phyloP scores from a whole-genome alignment of 2,329 filamentous ascomycete species.

The Arachnomyces sp. region DNA sequence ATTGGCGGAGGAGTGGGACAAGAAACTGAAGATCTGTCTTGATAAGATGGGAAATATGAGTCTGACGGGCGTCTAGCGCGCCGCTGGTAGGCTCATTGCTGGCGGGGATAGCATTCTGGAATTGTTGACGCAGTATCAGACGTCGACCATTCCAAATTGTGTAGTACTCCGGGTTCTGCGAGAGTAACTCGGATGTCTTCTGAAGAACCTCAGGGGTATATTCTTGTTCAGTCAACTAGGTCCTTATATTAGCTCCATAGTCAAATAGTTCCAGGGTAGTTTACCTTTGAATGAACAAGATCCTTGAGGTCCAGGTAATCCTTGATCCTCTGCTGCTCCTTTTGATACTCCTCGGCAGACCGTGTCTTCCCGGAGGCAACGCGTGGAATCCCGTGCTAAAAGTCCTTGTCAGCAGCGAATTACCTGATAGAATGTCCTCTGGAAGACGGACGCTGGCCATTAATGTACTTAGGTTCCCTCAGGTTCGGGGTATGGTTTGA shows the following conservation, averaged over 20 bases:
- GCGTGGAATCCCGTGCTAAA: conserved; percentile 76
- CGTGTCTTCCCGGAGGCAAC: conserved; percentile 48
- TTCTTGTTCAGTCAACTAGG: conserved; percentile 31
- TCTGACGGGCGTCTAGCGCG: conserved; percentile 35
- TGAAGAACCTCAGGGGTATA: conserved; percentile 36
- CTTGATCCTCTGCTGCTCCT: conserved; percentile 66
- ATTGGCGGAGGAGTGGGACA: conserved; percentile 72
- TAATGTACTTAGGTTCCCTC: too few relatives aligned
- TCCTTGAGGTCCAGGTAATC: conserved; percentile 66
- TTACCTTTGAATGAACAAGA: conserved; percentile 58
- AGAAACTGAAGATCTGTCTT: conserved; percentile 71
- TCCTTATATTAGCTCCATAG: not conserved
- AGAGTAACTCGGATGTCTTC: conserved; percentile 36
- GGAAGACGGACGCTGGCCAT: conserved; percentile 26
- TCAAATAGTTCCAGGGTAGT: conserved; percentile 1
- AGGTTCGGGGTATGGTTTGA: too few relatives aligned
- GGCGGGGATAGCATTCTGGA: conserved; percentile 25
- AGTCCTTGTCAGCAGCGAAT: conserved; percentile 16
- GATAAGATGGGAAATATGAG: conserved; percentile 47
- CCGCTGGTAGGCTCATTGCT: conserved; percentile 30
- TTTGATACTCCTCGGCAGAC: conserved; percentile 61
- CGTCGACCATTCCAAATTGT: conserved; percentile 52
- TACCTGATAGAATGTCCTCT: not conserved
- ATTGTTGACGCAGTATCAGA: conserved; percentile 55
- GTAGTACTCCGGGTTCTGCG: conserved; percentile 41